Conservation (phyloP, 2,329 filamentous ascomycete species). For the Calonectria pauciramosa region DNA sequence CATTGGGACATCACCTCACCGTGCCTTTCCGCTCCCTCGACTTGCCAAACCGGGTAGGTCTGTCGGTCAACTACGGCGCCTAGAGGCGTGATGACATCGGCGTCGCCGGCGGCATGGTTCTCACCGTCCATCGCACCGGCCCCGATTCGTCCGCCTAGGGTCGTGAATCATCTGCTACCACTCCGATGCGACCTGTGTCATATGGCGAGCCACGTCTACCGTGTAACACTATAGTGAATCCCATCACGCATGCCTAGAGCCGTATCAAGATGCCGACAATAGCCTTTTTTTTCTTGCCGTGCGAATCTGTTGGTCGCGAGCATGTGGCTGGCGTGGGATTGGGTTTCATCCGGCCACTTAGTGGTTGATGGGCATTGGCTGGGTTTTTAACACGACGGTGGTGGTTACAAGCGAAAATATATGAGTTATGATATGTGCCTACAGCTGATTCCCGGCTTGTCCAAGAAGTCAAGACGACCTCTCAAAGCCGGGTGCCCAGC, state of each 20-base stretch:
- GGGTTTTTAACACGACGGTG: neutral
- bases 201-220: slow-evolving; percentile 17
- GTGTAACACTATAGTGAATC: slow-evolving; percentile 16
- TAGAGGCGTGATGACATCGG: slow-evolving; percentile 35
- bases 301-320: neutral
- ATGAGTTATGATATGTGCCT: slow-evolving; percentile 59
- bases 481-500: slow-evolving; percentile 70
- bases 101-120: slow-evolving; percentile 35
- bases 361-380: neutral
- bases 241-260: neutral
- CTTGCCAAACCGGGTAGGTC: slow-evolving; percentile 17
- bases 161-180: slow-evolving; percentile 17
- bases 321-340: slow-evolving; percentile 14
- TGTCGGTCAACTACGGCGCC: slow-evolving; percentile 3
- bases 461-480: slow-evolving; percentile 67
- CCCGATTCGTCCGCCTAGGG: slow-evolving; percentile 21
- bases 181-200: slow-evolving; percentile 16
- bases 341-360: neutral
- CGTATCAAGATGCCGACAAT: slow-evolving; percentile 8
- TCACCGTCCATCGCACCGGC: slow-evolving; percentile 5
- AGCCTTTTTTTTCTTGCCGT: neutral
- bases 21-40: neutral
- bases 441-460: slow-evolving; percentile 72
- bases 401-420: slow-evolving; percentile 4
- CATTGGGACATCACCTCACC: neutral